phyloP scores from a whole-genome alignment of 148 eudicot species.

The Talinum fruticosum region DNA sequence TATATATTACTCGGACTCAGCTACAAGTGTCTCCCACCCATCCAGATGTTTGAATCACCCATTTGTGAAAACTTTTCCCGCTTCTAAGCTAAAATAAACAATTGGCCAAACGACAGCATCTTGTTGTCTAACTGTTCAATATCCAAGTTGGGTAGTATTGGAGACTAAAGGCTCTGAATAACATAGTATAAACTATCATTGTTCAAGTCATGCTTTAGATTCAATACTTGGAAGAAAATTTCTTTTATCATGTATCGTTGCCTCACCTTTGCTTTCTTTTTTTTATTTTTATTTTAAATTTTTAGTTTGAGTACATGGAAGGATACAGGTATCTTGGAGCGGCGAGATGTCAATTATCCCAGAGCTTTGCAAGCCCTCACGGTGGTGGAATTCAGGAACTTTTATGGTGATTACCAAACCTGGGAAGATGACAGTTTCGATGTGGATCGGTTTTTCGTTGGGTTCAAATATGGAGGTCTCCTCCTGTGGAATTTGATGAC shows the following conservation, averaged over 20 bases:
- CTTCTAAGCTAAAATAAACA: too few species aligned
- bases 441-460: not conserved
- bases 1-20: too few species aligned
- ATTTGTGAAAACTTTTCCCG: too few species aligned
- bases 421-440: conserved; percentile 10
- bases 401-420: not conserved
- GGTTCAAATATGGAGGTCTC: not conserved
- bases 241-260: not conserved
- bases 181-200: not conserved
- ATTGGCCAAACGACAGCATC: too few species aligned
- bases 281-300: not conserved
- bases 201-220: not conserved
- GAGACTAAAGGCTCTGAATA: too few species aligned
- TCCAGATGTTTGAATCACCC: too few species aligned
- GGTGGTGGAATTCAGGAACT: conserved; percentile 1
- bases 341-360: not conserved
- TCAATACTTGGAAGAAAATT: not conserved
- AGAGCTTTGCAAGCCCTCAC: not conserved
- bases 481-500: conserved; percentile 12
- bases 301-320: not conserved
- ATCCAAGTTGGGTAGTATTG: too few species aligned
- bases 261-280: not conserved
- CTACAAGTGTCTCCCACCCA: too few species aligned
- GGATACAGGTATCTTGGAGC: not conserved
- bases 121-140: too few species aligned